Conservation (phyloP, 495 filamentous ascomycete genomes). For the Penicillium silybi region DNA sequence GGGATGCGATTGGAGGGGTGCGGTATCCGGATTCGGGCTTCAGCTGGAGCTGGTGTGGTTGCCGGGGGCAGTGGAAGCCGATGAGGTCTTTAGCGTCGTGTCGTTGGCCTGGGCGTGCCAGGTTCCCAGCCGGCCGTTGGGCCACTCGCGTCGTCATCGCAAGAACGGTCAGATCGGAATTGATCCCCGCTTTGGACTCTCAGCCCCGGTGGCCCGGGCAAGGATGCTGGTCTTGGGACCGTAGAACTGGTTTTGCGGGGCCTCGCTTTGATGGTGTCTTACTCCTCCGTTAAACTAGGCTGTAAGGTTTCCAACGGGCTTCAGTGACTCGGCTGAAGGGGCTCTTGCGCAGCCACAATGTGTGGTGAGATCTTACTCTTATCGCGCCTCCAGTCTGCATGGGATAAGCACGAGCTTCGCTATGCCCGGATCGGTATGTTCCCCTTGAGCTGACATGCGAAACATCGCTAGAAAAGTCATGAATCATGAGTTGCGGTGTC, state of each 20-base stretch:
- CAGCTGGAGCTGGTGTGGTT: neutral
- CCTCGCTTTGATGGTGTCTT: neutral
- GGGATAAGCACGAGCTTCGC: neutral
- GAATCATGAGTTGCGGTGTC: neutral
- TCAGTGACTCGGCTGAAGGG: neutral
- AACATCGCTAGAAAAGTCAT: neutral
- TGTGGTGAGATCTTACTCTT: constrained; percentile 12
- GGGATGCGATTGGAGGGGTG: neutral
- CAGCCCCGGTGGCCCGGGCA: neutral
- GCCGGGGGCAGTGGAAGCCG: neutral
- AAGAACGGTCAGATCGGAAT: neutral
- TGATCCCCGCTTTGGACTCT: constrained; percentile 2
- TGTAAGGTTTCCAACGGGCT: too few relatives aligned
- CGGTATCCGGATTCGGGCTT: neutral
- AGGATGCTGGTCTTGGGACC: neutral
- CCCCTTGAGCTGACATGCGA: neutral
- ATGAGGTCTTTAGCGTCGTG: neutral
- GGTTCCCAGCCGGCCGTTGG: constrained; percentile 13
- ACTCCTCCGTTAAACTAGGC: too few relatives aligned
- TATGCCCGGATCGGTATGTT: neutral
- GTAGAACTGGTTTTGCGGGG: neutral
- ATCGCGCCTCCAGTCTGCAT: constrained; percentile 4
- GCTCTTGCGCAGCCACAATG: constrained; percentile 21
- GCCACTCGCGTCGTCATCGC: constrained; percentile 12
- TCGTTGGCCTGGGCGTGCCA: constrained; percentile 2